These are phyloP conservation scores for Suillus hirtellus DNA, from an alignment of 768 basidiomycete genomes.

Conservation along the genomic window DNA sequence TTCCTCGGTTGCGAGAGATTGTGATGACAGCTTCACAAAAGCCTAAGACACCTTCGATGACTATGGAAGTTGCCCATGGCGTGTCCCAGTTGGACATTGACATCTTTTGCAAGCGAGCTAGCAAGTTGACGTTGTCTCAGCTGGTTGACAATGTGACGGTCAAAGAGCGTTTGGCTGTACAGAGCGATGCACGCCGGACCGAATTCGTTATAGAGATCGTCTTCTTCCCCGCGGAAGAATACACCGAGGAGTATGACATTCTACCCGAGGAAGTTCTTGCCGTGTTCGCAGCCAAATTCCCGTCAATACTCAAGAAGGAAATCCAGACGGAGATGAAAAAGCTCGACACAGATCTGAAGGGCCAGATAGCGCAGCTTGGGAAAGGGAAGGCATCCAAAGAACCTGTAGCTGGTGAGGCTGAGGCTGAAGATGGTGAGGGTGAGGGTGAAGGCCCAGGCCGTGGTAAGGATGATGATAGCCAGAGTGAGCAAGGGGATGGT, in stretches of 20 bases:
- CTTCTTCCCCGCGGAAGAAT: constrained; percentile 88
- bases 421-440: constrained; percentile 50
- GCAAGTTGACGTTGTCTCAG: constrained; percentile 83
- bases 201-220: constrained; percentile 78
- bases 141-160: constrained; percentile 82
- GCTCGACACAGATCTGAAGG: constrained; percentile 74
- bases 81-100: constrained; percentile 57
- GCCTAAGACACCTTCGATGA: constrained; percentile 98
- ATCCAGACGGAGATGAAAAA: constrained; percentile 85
- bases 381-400: constrained; percentile 62
- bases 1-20: constrained; percentile 96
- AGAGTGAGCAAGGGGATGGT: constrained; percentile 77
- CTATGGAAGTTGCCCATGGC: constrained; percentile 64
- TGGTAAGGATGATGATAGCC: constrained; percentile 58
- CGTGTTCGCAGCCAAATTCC: constrained; percentile 74
- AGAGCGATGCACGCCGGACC: constrained; percentile 69
- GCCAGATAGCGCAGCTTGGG: constrained; percentile 79
- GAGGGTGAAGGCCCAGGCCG: constrained; percentile 47
- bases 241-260: constrained; percentile 79
- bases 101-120: constrained; percentile 86
- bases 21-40: constrained; percentile 98
- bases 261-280: constrained; percentile 69
- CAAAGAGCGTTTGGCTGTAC: constrained; percentile 69
- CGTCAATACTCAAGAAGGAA: constrained; percentile 80
- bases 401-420: constrained; percentile 43